phyloP scores from a whole-genome alignment of 208 protist genomes.

The Leptomonas seymouri region DNA sequence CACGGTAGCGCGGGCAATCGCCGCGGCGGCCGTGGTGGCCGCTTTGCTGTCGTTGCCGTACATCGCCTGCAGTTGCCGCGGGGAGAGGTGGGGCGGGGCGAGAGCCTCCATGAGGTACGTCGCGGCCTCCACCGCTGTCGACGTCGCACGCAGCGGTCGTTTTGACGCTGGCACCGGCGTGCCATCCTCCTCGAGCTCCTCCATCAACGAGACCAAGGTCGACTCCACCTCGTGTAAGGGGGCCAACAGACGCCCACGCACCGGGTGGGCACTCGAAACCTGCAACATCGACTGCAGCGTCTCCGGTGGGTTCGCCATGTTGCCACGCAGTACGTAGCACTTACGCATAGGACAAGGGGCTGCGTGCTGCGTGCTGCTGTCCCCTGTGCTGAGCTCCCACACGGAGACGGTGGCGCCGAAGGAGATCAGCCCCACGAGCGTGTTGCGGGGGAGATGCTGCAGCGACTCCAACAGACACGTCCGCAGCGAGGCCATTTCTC shows the following conservation, averaged over 20 bases:
- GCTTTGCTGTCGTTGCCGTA: constrained; percentile 14
- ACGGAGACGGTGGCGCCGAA: constrained; percentile 94
- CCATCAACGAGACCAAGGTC: constrained; percentile 51
- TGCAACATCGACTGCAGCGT: constrained; percentile 65
- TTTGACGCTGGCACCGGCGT: constrained; percentile 49
- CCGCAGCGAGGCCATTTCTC: constrained; percentile 94
- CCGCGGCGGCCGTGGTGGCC: constrained; percentile 1
- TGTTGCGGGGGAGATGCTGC: constrained; percentile 92
- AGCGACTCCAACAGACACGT: constrained; percentile 92
- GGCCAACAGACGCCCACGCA: constrained; percentile 93
- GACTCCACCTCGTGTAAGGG: constrained; percentile 93
- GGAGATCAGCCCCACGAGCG: constrained; percentile 97
- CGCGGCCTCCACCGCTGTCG: constrained; percentile 69
- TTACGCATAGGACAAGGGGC: constrained; percentile 45
- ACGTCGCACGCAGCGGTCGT: constrained; percentile 71
- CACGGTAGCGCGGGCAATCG: neutral
- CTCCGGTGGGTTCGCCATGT: constrained; percentile 41
- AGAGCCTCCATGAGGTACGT: constrained; percentile 70
- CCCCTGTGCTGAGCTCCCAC: constrained; percentile 66
- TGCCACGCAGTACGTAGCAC: constrained; percentile 73
- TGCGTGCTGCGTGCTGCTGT: constrained; percentile 18
- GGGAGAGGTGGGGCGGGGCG: constrained; percentile 13
- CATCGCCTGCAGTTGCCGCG: constrained; percentile 17
- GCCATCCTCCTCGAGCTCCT: constrained; percentile 61
- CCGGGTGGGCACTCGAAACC: constrained; percentile 48